A percentile compares a stretch with the other conserved stretches of the same genome.
phyloP scores from a whole-genome alignment of 1,284 basidiomycete species.

The Polyporus tsugae region DNA sequence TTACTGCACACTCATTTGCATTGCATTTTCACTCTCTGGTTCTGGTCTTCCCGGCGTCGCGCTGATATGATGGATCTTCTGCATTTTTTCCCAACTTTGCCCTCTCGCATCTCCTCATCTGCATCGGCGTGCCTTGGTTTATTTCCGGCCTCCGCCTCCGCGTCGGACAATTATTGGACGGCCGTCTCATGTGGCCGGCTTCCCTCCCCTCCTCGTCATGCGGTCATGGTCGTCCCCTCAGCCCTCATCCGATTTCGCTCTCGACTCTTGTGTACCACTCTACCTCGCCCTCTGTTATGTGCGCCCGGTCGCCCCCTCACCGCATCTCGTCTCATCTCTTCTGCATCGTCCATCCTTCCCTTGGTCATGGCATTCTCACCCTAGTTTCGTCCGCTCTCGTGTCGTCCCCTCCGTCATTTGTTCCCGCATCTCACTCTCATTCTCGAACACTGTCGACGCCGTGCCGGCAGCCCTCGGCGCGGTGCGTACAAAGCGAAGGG shows the following conservation, averaged over 20 bases:
- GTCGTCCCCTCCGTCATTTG: neutral
- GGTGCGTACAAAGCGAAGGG: slow-evolving; percentile 22
- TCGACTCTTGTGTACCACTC: neutral
- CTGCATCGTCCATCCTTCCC: neutral
- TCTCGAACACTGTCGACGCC: slow-evolving; percentile 18
- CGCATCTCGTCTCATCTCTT: neutral
- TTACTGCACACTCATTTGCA: slow-evolving; percentile 25
- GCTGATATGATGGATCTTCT: slow-evolving; percentile 18
- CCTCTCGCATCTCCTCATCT: neutral
- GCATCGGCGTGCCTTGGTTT: slow-evolving; percentile 19
- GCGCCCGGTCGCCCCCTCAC: neutral
- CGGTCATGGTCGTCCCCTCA: neutral
- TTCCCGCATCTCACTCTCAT: neutral
- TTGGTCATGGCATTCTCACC: neutral
- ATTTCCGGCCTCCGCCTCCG: slow-evolving; percentile 1
- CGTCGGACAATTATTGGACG: neutral
- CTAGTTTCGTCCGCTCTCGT: neutral
- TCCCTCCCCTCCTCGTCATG: neutral
- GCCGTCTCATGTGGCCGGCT: neutral
- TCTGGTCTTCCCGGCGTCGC: slow-evolving; percentile 19
- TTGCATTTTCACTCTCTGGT: slow-evolving; percentile 10
- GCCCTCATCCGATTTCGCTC: neutral
- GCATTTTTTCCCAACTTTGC: neutral
- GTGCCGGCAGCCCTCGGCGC: slow-evolving; percentile 17
- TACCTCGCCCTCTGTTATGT: slow-evolving; percentile 5